Percentiles rank a stretch among this genome's conserved stretches.
Conservation (phyloP, 2,329 filamentous ascomycete genomes). For the Drechslerella stenobrocha region DNA sequence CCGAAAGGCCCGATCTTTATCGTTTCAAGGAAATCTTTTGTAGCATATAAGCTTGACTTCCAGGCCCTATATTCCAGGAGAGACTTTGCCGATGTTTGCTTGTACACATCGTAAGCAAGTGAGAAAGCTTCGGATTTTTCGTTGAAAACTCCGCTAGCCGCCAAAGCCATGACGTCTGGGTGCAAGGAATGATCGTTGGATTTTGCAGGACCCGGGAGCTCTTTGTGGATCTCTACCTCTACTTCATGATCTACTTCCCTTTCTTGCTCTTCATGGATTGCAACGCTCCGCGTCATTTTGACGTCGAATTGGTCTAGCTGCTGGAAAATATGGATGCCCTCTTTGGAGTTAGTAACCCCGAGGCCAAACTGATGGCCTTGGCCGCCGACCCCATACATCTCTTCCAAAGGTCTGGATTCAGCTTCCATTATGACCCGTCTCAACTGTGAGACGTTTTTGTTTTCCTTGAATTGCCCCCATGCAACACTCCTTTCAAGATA, state of each 20-base stretch:
- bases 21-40: constrained; percentile 61
- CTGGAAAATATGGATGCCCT: constrained; percentile 53
- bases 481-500: constrained; percentile 54
- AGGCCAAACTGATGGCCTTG: not conserved
- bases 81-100: constrained; percentile 4
- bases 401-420: constrained; percentile 49
- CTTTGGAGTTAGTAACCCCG: constrained; percentile 38
- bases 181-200: constrained; percentile 57
- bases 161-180: constrained; percentile 24
- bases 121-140: constrained; percentile 41
- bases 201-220: constrained; percentile 58
- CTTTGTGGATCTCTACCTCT: constrained; percentile 63
- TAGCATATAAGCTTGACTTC: constrained; percentile 57
- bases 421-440: constrained; percentile 59
- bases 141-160: constrained; percentile 25
- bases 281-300: not conserved
- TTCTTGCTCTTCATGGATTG: constrained; percentile 67
- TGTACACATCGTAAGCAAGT: constrained; percentile 19
- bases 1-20: constrained; percentile 53
- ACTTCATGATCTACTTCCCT: constrained; percentile 68
- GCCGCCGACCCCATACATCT: constrained; percentile 29
- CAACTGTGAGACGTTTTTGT: constrained; percentile 60
- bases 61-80: constrained; percentile 55
- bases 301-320: constrained; percentile 53
- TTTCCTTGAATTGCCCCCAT: constrained; percentile 59